Evolutionary conservation across 805 yeast species (phyloP).

Genomic region (Wickerhamiella sergipiensis): DNA sequence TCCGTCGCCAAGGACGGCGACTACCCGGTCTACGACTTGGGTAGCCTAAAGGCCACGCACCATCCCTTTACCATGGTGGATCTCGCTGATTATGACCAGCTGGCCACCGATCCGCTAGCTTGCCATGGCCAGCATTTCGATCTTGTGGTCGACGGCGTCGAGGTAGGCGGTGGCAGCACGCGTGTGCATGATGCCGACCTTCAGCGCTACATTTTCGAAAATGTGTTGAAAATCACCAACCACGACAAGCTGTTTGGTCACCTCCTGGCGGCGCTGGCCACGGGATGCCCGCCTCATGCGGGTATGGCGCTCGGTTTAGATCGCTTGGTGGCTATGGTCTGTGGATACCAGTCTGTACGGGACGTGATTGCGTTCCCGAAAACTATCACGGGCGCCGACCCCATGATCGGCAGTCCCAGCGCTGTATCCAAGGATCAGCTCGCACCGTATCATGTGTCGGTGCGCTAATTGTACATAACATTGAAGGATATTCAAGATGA

Average conservation of each 20-base stretch:
- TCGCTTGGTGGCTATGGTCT: constrained; percentile 77
- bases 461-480: not conserved
- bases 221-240: constrained; percentile 44
- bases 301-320: constrained; percentile 95
- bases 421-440: constrained; percentile 39
- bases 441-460: constrained; percentile 36
- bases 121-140: constrained; percentile 90
- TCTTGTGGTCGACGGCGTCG: constrained; percentile 85
- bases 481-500: no score
- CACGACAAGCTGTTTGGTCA: constrained; percentile 70
- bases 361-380: constrained; percentile 97
- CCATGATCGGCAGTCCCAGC: constrained; percentile 80
- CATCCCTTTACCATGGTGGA: constrained; percentile 96
- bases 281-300: constrained; percentile 98
- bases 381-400: constrained; percentile 75
- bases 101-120: constrained; percentile 41
- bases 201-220: constrained; percentile 58
- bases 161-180: constrained; percentile 93
- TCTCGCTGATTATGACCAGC: constrained; percentile 46
- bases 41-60: constrained; percentile 57
- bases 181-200: constrained; percentile 79
- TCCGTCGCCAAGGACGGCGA: constrained; percentile 16
- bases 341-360: constrained; percentile 64
- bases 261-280: constrained; percentile 59
- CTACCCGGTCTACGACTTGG: constrained; percentile 49